Evolutionary conservation across 208 protist species (phyloP).

Genomic region (Wallacemonas rigidus): DNA sequence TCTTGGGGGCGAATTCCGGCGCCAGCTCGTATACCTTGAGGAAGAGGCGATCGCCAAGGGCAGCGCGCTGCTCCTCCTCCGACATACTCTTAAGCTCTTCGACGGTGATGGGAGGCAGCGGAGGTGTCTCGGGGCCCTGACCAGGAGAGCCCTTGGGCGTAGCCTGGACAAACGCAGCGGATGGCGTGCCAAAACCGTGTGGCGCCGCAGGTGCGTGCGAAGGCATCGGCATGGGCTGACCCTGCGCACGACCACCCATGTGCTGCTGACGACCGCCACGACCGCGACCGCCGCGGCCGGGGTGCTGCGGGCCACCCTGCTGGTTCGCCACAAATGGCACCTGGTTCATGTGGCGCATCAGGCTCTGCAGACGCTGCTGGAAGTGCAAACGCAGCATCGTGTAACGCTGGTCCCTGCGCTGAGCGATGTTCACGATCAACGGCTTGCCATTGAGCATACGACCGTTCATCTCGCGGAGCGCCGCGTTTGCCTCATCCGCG

Average conservation of each 20-base stretch:
- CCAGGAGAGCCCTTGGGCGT: slow-evolving; percentile 71
- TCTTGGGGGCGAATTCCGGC: slow-evolving; percentile 85
- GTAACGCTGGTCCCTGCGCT: slow-evolving; percentile 96
- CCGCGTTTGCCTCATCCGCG: slow-evolving; percentile 97
- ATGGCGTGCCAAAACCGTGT: slow-evolving; percentile 50
- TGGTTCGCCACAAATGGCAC: slow-evolving; percentile 45
- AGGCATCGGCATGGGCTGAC: slow-evolving; percentile 21
- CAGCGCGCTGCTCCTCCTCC: slow-evolving; percentile 87
- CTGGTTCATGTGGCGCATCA: slow-evolving; percentile 79
- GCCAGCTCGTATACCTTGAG: slow-evolving; percentile 86
- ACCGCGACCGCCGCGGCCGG: slow-evolving; percentile 37
- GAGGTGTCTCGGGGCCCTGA: slow-evolving; percentile 70
- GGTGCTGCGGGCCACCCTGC: slow-evolving; percentile 25
- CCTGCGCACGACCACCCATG: slow-evolving; percentile 22
- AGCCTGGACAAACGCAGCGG: slow-evolving; percentile 43
- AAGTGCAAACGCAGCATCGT: slow-evolving; percentile 96
- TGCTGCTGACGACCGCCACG: slow-evolving; percentile 34
- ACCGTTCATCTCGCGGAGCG: slow-evolving; percentile 98
- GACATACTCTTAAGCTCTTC: slow-evolving; percentile 83
- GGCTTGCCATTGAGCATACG: slow-evolving; percentile 96
- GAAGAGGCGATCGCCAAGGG: slow-evolving; percentile 89
- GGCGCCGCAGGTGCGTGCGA: slow-evolving; percentile 28
- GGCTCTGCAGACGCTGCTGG: slow-evolving; percentile 89
- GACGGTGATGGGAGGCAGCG: slow-evolving; percentile 83
- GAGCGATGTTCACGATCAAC: slow-evolving; percentile 97